These are phyloP conservation scores for Coffea canephora DNA, from an alignment of 257 asterid species.

Conservation along the genomic window DNA sequence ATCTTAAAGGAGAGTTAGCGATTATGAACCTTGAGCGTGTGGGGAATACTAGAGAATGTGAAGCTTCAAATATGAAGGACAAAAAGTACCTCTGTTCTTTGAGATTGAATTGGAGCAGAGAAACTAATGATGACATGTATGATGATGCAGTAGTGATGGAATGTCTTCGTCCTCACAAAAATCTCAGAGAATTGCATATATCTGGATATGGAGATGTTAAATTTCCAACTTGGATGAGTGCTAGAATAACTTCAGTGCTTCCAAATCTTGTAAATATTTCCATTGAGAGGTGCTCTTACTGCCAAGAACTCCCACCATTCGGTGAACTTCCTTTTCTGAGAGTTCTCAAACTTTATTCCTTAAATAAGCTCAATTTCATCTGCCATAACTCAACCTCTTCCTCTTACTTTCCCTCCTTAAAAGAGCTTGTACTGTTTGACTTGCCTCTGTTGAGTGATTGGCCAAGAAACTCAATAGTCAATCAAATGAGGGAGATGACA, in stretches of 20 bases:
- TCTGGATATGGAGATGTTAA: constrained; percentile 15
- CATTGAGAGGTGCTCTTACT: constrained; percentile 12
- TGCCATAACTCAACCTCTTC: not conserved
- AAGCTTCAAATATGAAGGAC: constrained; percentile 10
- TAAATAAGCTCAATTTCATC: not conserved
- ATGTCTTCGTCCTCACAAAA: constrained; percentile 17
- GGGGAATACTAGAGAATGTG: not conserved
- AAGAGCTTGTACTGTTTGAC: constrained; percentile 16
- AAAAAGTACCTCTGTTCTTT: constrained; percentile 24
- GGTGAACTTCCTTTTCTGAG: constrained; percentile 16
- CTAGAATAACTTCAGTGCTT: not conserved
- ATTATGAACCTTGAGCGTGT: constrained; percentile 15
- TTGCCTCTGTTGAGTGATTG: constrained; percentile 12
- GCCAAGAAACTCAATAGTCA: not conserved
- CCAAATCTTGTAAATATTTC: constrained; percentile 13
- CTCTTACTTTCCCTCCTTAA: constrained; percentile 12
- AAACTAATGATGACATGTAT: not conserved
- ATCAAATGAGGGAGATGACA: not conserved
- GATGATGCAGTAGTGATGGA: constrained; percentile 5
- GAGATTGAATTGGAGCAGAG: constrained; percentile 18
- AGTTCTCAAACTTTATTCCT: constrained; percentile 11
- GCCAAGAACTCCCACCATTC: constrained; percentile 15
- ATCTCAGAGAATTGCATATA: constrained; percentile 17
- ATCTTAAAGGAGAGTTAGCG: constrained; percentile 13
- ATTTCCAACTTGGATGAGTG: constrained; percentile 14